Evolutionary conservation across 1,284 basidiomycete genomes (phyloP), one percentile per base, ranked within the genome.

Genomic region (Ceratobasidium sp.): DNA sequence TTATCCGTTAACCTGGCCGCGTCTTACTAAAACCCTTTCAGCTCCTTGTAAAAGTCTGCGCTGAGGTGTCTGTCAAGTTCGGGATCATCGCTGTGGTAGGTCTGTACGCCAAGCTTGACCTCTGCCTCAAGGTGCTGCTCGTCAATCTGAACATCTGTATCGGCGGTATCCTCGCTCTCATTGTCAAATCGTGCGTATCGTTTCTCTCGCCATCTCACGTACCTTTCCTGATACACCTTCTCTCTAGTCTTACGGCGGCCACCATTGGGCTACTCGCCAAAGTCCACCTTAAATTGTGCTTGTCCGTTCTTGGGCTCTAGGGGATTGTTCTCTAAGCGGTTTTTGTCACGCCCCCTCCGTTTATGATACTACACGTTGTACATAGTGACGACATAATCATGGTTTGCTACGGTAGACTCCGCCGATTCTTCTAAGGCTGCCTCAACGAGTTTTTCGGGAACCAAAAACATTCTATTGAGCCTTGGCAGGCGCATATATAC

Each of bases 141-240:
- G 1, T 66, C 20, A 67, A 66, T 54, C 52, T 76, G 7, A 67
- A 76, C 52, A 59, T 67, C 52, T 76, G 74, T 61, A 50, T 76
- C 40, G 74, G 23, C 23, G 74, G 74, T n/a, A 67, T 76, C 26
- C 17, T 76, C 15, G 40, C 38, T 26, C 64, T 76, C 23, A 67
- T 76, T 48, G 62, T n/a, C 23, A 56, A 76, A 46, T 62, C 62
- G 74, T 76, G 59, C 17, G 74, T 67, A 12, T 26, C 23, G 6
- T 23, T 13, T 33, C n/a, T 7, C 12, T 42, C 1, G 13, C 40
- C 15, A 26, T 6, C 10, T 4, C 17, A 42, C 20, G 23, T 20
- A 1, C n/a, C n/a, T 3, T 54, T 52, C 12, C 61, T 75, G 12
- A 64, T 20, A 13, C 38, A 3, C 17, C 7, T 46, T 12, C n/a